Conservation (phyloP, 495 filamentous ascomycete species). For the Neurospora tetrasperma region DNA sequence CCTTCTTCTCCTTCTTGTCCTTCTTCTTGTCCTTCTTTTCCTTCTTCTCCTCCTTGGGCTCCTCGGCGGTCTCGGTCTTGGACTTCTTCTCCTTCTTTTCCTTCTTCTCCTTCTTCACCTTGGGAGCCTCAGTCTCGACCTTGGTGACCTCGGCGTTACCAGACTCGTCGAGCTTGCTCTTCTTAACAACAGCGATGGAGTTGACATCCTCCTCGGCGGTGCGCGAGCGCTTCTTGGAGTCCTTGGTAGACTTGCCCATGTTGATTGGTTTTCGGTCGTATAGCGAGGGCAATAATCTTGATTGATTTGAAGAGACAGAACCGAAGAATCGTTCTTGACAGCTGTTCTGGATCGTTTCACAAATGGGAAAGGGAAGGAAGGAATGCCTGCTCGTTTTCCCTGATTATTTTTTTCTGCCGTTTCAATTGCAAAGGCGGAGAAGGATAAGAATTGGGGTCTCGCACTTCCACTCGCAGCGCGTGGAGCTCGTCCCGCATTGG, state of each 20-base stretch:
- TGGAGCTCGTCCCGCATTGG: not conserved
- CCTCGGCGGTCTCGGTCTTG: conserved; percentile 18
- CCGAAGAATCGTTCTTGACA: not conserved
- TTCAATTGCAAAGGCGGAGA: conserved; percentile 1
- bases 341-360: not conserved
- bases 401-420: not conserved
- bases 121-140: conserved; percentile 24
- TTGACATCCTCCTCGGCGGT: conserved; percentile 21
- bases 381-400: not conserved
- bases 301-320: not conserved
- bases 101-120: conserved; percentile 30
- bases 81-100: conserved; percentile 15
- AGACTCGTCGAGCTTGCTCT: conserved; percentile 25
- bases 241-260: conserved; percentile 17
- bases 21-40: conserved; percentile 31
- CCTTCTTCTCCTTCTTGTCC: conserved; percentile 38
- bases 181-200: conserved; percentile 17
- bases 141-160: conserved; percentile 31
- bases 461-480: not conserved
- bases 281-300: not conserved
- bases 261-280: not conserved
- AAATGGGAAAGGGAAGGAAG: not conserved
- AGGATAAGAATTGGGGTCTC: not conserved
- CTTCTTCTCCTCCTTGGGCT: conserved; percentile 15
- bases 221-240: conserved; percentile 24